Conservation (phyloP, 306 rosid genomes). For the Luffa aegyptiaca region DNA sequence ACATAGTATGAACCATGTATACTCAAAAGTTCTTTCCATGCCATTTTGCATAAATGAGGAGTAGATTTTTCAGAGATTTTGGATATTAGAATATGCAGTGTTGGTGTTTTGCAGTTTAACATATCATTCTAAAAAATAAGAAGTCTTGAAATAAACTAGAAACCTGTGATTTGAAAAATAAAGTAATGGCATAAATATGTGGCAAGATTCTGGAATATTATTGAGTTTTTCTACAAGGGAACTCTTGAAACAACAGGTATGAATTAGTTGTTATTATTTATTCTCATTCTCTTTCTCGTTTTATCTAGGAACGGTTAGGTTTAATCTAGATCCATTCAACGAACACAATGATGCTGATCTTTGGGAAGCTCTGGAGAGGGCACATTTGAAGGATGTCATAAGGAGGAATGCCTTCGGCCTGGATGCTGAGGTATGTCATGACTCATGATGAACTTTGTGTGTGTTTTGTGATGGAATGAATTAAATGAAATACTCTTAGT, state of each 20-base stretch:
- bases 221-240: not conserved
- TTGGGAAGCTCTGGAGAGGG: conserved; percentile 51
- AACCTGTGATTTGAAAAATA: too few species aligned
- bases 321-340: conserved; percentile 45
- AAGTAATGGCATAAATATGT: not conserved
- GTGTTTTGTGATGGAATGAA: not conserved
- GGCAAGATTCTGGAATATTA: not conserved
- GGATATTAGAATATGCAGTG: too few species aligned
- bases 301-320: conserved; percentile 38
- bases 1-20: too few species aligned
- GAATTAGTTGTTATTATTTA: not conserved
- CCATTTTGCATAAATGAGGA: too few species aligned
- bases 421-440: conserved; percentile 32
- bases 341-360: conserved; percentile 49
- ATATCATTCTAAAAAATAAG: too few species aligned
- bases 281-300: not conserved
- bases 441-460: conserved; percentile 6
- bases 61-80: too few species aligned
- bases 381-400: conserved; percentile 41
- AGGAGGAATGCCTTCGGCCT: conserved; percentile 33
- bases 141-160: too few species aligned
- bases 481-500: not conserved
- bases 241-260: not conserved
- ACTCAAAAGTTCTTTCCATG: too few species aligned
- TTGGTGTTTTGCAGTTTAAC: too few species aligned